Conservation (phyloP, 176 grass and related monocot species). For the Canna indica region DNA sequence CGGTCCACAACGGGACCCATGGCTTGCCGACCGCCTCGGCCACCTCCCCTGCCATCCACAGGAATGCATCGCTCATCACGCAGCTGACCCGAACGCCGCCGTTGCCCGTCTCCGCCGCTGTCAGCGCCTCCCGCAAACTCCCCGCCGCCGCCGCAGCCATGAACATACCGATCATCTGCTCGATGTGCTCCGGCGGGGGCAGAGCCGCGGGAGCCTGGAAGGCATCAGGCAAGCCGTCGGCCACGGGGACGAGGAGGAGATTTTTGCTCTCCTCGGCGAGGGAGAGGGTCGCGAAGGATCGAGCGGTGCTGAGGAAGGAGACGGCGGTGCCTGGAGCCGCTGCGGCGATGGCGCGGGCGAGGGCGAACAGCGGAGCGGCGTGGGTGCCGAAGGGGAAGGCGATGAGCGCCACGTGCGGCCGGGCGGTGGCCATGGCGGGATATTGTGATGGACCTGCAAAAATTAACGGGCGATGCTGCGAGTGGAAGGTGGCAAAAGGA, state of each 20-base stretch:
- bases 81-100: slow-evolving; percentile 1
- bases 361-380: slow-evolving; percentile 26
- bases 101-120: neutral
- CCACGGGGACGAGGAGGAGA: slow-evolving; percentile 32
- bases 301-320: slow-evolving; percentile 37
- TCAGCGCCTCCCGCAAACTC: slow-evolving; percentile 11
- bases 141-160: neutral
- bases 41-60: slow-evolving; percentile 14
- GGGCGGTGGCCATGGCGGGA: neutral
- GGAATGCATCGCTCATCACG: slow-evolving; percentile 27
- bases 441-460: neutral
- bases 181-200: neutral
- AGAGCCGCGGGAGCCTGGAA: neutral
- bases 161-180: slow-evolving; percentile 22
- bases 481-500: neutral
- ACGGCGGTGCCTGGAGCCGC: slow-evolving; percentile 8
- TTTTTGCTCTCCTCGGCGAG: slow-evolving; percentile 2
- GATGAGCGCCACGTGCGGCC: slow-evolving; percentile 36
- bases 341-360: slow-evolving; percentile 38
- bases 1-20: slow-evolving; percentile 23
- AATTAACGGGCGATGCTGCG: neutral
- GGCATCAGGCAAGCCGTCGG: neutral
- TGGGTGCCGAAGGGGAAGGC: slow-evolving; percentile 67
- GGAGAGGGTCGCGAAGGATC: slow-evolving; percentile 8
- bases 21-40: neutral